These are phyloP conservation scores for Mycena indigotica DNA, from an alignment of 768 basidiomycete species.

Conservation along the genomic window DNA sequence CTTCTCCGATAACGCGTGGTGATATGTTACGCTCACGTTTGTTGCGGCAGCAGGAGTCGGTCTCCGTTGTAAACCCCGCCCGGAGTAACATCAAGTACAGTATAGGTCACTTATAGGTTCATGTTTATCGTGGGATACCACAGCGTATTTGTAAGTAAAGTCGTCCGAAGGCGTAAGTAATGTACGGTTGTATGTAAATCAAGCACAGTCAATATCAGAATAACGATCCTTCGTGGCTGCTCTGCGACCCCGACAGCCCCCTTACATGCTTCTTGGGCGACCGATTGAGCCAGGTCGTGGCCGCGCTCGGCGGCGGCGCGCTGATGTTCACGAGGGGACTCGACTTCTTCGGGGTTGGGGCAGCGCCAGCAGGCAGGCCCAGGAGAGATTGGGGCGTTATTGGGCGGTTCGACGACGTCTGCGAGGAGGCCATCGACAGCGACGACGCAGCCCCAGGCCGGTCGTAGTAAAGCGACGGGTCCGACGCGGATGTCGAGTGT, in stretches of 20 bases:
- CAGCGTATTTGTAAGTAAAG: no score
- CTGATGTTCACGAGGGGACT: constrained; percentile 10
- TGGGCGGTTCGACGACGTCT: constrained; percentile 7
- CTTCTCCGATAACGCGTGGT: no score
- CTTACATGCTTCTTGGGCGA: constrained; percentile 15
- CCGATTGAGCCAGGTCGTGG: constrained; percentile 18
- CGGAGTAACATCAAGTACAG: no score
- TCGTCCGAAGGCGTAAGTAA: no score
- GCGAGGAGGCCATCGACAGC: constrained; percentile 4
- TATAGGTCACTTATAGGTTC: no score
- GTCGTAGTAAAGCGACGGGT: constrained; percentile 20
- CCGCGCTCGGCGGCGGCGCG: constrained; percentile 5
- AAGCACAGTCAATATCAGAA: not conserved
- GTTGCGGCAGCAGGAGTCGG: no score
- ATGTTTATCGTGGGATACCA: no score
- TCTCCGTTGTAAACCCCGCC: no score
- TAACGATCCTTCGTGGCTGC: constrained; percentile 3
- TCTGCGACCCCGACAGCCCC: constrained; percentile 14
- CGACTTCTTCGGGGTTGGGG: constrained; percentile 18
- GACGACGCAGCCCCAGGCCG: constrained; percentile 17
- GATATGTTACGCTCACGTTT: no score
- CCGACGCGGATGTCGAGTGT: constrained; percentile 2
- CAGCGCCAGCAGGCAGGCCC: constrained; percentile 18
- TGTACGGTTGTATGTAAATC: not conserved
- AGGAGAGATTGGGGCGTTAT: constrained; percentile 17